Percentiles rank a stretch among this genome's conserved stretches.
Conservation (phyloP, 176 grass and related monocot species). For the Tuctoria greenei region DNA sequence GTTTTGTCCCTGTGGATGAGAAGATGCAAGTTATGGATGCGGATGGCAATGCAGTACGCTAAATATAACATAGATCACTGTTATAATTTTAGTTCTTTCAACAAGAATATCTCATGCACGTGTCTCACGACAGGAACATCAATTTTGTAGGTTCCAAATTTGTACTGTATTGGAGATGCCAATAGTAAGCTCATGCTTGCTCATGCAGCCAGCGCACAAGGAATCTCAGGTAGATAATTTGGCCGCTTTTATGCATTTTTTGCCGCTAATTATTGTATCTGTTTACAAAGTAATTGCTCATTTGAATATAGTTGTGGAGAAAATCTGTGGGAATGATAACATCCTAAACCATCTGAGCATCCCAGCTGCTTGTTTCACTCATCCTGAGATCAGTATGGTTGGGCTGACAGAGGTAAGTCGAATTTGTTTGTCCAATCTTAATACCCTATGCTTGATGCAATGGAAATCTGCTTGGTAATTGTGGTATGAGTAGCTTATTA, state of each 20-base stretch:
- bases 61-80: background rate
- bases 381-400: constrained; percentile 95
- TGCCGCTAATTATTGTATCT: constrained; percentile 24
- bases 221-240: constrained; percentile 62
- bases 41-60: constrained; percentile 66
- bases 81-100: constrained; percentile 11
- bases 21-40: constrained; percentile 74
- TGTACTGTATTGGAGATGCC: constrained; percentile 90
- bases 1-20: constrained; percentile 87
- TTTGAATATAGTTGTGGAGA: constrained; percentile 62
- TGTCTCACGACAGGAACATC: background rate
- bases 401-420: constrained; percentile 76
- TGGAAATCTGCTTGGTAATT: constrained; percentile 3
- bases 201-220: constrained; percentile 90
- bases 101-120: background rate
- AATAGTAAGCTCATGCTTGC: constrained; percentile 93
- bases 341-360: constrained; percentile 90
- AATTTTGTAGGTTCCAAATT: constrained; percentile 65
- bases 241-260: constrained; percentile 23
- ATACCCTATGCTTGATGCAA: constrained; percentile 1
- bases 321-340: constrained; percentile 64
- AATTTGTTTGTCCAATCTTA: constrained; percentile 28
- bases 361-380: constrained; percentile 88
- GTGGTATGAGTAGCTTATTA: background rate
- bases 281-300: constrained; percentile 14